A percentile compares a stretch with the other conserved stretches of the same genome.
phyloP scores from a whole-genome alignment of 768 basidiomycete species.

The Termitomyces sp. region DNA sequence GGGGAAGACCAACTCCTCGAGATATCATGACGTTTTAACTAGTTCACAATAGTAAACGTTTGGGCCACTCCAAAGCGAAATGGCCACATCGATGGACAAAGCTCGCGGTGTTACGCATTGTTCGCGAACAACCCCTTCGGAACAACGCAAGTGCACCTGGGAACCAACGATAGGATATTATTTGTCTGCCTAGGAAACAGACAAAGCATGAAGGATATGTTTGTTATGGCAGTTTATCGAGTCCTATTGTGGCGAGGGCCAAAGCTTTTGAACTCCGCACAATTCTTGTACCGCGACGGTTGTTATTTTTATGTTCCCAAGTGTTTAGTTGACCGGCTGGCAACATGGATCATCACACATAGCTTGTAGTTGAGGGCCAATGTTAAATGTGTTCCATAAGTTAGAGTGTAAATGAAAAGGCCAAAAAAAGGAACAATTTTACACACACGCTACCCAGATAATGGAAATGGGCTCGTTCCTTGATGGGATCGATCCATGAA shows the following conservation, averaged over 20 bases:
- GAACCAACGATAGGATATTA: neutral
- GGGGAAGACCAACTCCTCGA: neutral
- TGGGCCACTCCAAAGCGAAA: conserved; percentile 9
- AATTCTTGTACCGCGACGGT: too few species aligned
- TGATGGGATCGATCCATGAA: too few species aligned
- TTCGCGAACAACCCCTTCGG: neutral
- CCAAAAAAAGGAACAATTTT: neutral
- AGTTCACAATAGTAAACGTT: conserved; percentile 2
- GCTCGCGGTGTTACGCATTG: conserved; percentile 6
- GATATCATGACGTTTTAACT: neutral
- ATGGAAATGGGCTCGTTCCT: too few species aligned
- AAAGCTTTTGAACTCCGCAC: neutral
- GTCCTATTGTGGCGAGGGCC: neutral
- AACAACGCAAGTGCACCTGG: neutral
- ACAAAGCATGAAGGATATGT: neutral
- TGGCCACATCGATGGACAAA: conserved; percentile 13
- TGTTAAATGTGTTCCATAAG: too few species aligned
- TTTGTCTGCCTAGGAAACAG: neutral
- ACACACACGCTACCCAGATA: too few species aligned
- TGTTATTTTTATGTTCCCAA: neutral
- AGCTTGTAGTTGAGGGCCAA: neutral
- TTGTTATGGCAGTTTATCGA: too few species aligned
- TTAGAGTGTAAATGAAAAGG: neutral
- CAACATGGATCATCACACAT: neutral
- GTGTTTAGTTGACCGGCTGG: neutral